Evolutionary conservation across 768 basidiomycete genomes (phyloP).

Genomic region (Termitomyces sp.): DNA sequence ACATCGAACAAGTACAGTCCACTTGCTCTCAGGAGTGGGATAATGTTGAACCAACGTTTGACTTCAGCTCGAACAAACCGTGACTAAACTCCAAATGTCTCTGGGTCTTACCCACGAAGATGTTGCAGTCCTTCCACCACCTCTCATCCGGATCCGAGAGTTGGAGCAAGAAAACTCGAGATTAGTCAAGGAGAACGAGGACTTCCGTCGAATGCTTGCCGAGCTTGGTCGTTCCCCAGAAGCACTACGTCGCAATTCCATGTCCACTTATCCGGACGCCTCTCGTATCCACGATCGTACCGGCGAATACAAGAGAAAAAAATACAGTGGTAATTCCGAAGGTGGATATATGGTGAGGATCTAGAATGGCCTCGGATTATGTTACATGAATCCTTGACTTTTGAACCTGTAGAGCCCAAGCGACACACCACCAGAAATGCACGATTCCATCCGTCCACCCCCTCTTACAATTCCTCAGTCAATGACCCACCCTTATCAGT

Average conservation of each 20-base stretch:
- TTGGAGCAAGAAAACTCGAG: conserved; percentile 77
- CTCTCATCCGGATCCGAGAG: conserved; percentile 71
- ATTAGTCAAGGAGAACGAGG: conserved; percentile 68
- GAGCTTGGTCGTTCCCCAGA: conserved; percentile 34
- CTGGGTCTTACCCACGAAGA: conserved; percentile 73
- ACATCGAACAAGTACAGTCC: conserved; percentile 74
- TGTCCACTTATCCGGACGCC: conserved; percentile 43
- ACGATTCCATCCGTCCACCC: conserved; percentile 41
- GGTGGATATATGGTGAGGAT: neutral
- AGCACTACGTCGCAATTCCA: conserved; percentile 43
- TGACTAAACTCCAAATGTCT: conserved; percentile 76
- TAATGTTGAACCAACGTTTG: neutral
- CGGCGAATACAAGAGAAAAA: conserved; percentile 60
- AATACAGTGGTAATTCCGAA: conserved; percentile 30
- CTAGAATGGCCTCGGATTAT: no score
- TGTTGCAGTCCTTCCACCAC: conserved; percentile 66
- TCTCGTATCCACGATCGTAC: conserved; percentile 47
- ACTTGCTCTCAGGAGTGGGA: neutral
- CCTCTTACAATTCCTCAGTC: conserved; percentile 62
- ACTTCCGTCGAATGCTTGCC: conserved; percentile 61
- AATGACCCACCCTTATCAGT: conserved; percentile 46
- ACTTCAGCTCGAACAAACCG: conserved; percentile 74
- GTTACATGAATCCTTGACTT: neutral
- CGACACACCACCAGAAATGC: conserved; percentile 39
- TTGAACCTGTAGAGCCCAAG: conserved; percentile 32